A percentile compares a stretch with the other conserved stretches of the same genome.
phyloP scores from a whole-genome alignment of 2,329 filamentous ascomycete genomes.

The Ophiostoma himal-ulmi region DNA sequence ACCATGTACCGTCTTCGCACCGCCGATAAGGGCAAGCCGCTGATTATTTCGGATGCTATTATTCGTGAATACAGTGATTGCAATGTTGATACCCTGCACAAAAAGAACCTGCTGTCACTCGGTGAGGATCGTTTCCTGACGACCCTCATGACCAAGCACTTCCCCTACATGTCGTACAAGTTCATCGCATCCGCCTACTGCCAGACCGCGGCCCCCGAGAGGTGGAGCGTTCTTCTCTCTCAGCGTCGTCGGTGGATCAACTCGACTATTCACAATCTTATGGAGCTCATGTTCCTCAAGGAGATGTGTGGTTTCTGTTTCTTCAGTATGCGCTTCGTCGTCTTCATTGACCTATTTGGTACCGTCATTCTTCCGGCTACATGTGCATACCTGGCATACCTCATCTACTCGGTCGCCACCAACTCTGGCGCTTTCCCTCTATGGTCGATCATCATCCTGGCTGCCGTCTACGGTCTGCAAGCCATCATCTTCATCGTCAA shows the following conservation, averaged over 20 bases:
- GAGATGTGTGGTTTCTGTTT: conserved; percentile 98
- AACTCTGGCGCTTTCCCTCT: conserved; percentile 69
- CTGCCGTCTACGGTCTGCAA: conserved; percentile 89
- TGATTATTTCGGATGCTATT: conserved; percentile 86
- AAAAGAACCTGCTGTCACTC: conserved; percentile 91
- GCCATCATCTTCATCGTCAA: conserved; percentile 95
- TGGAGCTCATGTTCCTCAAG: conserved; percentile 80
- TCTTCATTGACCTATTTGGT: conserved; percentile 88
- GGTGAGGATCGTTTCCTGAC: conserved; percentile 97
- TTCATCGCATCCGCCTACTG: conserved; percentile 92
- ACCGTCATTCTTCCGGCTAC: conserved; percentile 89
- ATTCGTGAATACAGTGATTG: conserved; percentile 85
- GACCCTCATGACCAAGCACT: conserved; percentile 96
- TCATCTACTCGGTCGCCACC: conserved; percentile 73
- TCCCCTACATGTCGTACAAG: conserved; percentile 92
- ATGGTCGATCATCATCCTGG: conserved; percentile 84
- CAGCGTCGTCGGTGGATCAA: conserved; percentile 99
- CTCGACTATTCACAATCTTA: conserved; percentile 94
- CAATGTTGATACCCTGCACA: conserved; percentile 87
- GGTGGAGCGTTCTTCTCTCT: conserved; percentile 90
- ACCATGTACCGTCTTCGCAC: conserved; percentile 97
- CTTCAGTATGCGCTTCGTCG: conserved; percentile 96
- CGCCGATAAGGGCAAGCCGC: conserved; percentile 84
- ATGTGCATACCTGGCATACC: conserved; percentile 76
- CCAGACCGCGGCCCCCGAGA: conserved; percentile 87